These are phyloP conservation scores for Myriosclerotinia duriaeana DNA, from an alignment of 2,329 filamentous ascomycete species.

Conservation along the genomic window DNA sequence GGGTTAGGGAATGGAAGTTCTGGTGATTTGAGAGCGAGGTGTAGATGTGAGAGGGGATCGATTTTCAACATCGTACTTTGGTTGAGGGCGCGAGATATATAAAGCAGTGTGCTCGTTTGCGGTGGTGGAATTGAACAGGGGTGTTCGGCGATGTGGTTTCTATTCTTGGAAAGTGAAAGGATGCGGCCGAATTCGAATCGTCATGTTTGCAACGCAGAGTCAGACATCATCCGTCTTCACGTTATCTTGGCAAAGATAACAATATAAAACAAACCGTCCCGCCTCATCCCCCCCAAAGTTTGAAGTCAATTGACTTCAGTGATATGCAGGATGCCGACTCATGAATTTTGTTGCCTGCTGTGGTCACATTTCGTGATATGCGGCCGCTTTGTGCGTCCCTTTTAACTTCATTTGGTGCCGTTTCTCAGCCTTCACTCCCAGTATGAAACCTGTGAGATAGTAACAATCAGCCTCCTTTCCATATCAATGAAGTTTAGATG, in stretches of 20 bases:
- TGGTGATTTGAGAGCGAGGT: not conserved
- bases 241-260: not conserved
- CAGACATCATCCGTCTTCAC: not conserved
- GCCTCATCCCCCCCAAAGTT: not conserved
- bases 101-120: not conserved
- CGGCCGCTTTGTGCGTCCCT: not conserved
- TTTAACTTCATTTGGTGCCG: not conserved
- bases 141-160: not conserved
- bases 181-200: not conserved
- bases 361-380: not conserved
- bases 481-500: not conserved
- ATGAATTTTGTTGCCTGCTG: not conserved
- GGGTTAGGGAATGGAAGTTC: conserved; percentile 9
- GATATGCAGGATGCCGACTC: not conserved
- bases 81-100: not conserved
- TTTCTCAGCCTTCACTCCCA: not conserved
- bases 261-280: not conserved
- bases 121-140: not conserved
- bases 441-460: not conserved
- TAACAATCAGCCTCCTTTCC: not conserved
- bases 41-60: not conserved
- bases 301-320: not conserved
- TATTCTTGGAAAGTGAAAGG: not conserved
- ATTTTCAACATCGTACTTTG: not conserved
- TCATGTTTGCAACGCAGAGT: not conserved